Percentiles rank a stretch among this genome's conserved stretches.
Evolutionary conservation across 2,329 filamentous ascomycete genomes (phyloP).

Genomic region (Ascochyta fabae): DNA sequence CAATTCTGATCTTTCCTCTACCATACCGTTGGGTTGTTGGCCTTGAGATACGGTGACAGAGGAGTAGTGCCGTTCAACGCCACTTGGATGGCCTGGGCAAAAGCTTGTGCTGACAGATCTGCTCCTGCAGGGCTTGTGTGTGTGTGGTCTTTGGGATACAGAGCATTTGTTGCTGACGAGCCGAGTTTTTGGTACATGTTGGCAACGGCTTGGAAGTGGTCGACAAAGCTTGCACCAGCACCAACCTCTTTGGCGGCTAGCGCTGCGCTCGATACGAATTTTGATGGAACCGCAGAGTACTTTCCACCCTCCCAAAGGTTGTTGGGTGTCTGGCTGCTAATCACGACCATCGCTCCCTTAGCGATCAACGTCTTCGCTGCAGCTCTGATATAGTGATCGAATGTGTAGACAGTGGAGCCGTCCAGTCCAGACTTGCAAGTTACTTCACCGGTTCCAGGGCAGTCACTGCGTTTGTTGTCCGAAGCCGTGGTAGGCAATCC

Average conservation of each 20-base stretch:
- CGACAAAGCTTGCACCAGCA: constrained; percentile 1
- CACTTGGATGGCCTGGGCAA: constrained; percentile 1
- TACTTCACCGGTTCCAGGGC: constrained; percentile 1
- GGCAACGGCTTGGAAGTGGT: constrained; percentile 4
- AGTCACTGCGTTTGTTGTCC: constrained; percentile 5
- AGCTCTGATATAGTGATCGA: constrained; percentile 2
- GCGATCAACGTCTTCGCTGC: not conserved
- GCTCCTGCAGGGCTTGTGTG: constrained; percentile 1
- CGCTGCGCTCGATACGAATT: not conserved
- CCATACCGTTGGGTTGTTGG: not conserved
- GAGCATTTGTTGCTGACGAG: not conserved
- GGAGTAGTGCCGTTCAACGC: constrained; percentile 2
- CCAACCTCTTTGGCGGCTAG: constrained; percentile 1
- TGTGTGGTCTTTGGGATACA: constrained; percentile 3
- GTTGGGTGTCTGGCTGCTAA: constrained; percentile 3
- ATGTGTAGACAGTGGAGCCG: not conserved
- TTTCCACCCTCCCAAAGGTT: constrained; percentile 3
- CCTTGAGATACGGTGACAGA: not conserved
- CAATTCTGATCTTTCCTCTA: not conserved
- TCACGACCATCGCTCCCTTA: constrained; percentile 1
- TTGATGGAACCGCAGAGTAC: not conserved
- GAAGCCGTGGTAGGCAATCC: not conserved
- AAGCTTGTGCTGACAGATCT: constrained; percentile 3
- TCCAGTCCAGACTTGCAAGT: not conserved
- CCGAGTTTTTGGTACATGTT: constrained; percentile 5